Conservation (phyloP, 371 early-diverging fungal genomes). For the Mortierella sp. region DNA sequence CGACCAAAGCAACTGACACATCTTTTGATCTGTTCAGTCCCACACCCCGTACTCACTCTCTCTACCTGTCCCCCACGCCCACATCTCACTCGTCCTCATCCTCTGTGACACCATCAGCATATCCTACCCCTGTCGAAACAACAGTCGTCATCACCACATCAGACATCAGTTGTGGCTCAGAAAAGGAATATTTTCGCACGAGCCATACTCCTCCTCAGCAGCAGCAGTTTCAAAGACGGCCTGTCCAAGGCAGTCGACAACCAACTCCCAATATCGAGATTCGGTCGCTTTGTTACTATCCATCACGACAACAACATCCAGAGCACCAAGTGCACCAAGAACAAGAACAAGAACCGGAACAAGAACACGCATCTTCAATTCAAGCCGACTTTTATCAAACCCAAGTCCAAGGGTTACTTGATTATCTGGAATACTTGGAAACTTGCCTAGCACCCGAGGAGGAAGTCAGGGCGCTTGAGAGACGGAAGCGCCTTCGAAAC, state of each 20-base stretch:
- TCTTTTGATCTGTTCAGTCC: background rate
- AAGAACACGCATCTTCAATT: background rate
- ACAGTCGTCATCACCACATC: constrained; percentile 14
- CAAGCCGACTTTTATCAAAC: constrained; percentile 1
- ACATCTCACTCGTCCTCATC: background rate
- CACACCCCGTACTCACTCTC: background rate
- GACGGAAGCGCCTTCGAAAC: constrained; percentile 14
- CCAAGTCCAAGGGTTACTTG: constrained; percentile 22
- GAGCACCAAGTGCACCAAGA: background rate
- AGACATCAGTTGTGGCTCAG: background rate
- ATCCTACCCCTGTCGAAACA: constrained; percentile 5
- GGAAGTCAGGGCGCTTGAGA: constrained; percentile 15
- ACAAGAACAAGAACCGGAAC: background rate
- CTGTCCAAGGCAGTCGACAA: background rate
- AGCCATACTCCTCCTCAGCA: background rate
- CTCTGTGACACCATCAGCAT: constrained; percentile 1
- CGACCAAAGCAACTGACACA: background rate
- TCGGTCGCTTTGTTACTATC: constrained; percentile 14
- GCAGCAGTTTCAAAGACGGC: background rate
- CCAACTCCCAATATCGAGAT: constrained; percentile 1
- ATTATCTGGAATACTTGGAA: constrained; percentile 39
- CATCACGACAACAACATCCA: background rate
- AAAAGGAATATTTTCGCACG: constrained; percentile 4
- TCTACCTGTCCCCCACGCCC: background rate
- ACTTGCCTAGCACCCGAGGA: constrained; percentile 17